Evolutionary conservation across 768 basidiomycete species (phyloP), one percentile per base, ranked within the genome.

Genomic region (Podaxis sp.): DNA sequence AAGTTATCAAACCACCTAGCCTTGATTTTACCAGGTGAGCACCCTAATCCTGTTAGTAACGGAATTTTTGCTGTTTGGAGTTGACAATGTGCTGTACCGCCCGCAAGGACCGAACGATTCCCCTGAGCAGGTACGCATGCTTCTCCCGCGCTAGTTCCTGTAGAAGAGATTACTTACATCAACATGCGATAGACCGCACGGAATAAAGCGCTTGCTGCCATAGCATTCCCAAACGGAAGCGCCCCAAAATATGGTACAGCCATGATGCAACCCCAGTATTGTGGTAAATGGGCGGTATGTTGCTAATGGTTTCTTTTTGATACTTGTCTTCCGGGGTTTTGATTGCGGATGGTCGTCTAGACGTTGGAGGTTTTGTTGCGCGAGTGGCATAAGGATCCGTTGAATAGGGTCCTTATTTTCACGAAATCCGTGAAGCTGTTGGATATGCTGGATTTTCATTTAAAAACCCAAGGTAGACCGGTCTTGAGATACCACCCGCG

Each of bases 341-440:
- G 46, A 28, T 48, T n/a, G 39, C 22, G 30, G 7, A 33, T 15
- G 11, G 22, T 19, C 19, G 12, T 26, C 1, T 65, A 95, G 91
- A 84, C 92, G 0, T 77, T 95, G 7, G 80, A 87, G 63, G 77
- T 79, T 6, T 76, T 91, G 2, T 77, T 98, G 22, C 82, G 81
- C 52, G 82, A 87, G 51, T 88, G 88, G 84, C 82, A 83, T 68
- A 84, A 83, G 67, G 86, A 87, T 52, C 69, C 68, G 6, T 79
- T 82, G 0, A 95, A 92, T 75, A 98, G 97, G 76, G 93, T 97
- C 44, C 79, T 98, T 48, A 87, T 98, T 63, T 98, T 98, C 75
- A 95, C 95, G 2, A 95, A 95, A 72, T 91, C 93, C 1, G 92
- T 96, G 60, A 94, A 95, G 72, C 76, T 98, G 26, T 79, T 98